Percentiles rank a stretch among this genome's conserved stretches.
These are phyloP conservation scores for Nidula microcarpa DNA, from an alignment of 768 basidiomycete genomes.

Conservation along the genomic window DNA sequence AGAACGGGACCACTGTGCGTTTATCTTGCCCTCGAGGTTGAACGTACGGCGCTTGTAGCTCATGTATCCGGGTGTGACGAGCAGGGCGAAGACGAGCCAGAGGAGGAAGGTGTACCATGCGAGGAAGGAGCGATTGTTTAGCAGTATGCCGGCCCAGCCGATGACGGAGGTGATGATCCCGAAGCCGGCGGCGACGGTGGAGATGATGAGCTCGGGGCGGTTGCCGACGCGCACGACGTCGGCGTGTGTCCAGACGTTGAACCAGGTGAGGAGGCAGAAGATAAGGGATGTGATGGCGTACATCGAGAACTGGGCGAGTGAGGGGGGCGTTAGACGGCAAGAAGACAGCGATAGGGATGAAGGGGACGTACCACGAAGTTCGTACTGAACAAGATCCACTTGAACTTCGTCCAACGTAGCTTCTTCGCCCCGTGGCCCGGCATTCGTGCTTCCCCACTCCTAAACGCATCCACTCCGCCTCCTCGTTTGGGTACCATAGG, in stretches of 20 bases:
- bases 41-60: slow-evolving; percentile 73
- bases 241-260: slow-evolving; percentile 66
- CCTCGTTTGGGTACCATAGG: slow-evolving; percentile 52
- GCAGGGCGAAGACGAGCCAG: slow-evolving; percentile 70
- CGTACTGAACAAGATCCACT: slow-evolving; percentile 67
- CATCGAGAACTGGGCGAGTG: slow-evolving; percentile 34
- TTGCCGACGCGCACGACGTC: slow-evolving; percentile 76
- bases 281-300: slow-evolving; percentile 64
- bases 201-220: slow-evolving; percentile 61
- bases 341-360: slow-evolving; percentile 1
- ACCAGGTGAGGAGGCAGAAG: slow-evolving; percentile 71
- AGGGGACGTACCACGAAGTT: slow-evolving; percentile 41
- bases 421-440: slow-evolving; percentile 28
- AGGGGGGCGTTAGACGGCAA: background rate
- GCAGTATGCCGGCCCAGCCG: slow-evolving; percentile 77
- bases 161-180: slow-evolving; percentile 65
- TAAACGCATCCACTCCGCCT: slow-evolving; percentile 69
- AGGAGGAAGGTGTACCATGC: slow-evolving; percentile 74
- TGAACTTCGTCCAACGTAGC: slow-evolving; percentile 78
- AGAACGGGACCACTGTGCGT: slow-evolving; percentile 67
- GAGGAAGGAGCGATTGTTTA: slow-evolving; percentile 83
- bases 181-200: slow-evolving; percentile 59
- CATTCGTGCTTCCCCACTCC: slow-evolving; percentile 50
- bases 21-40: slow-evolving; percentile 81
- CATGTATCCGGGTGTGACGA: slow-evolving; percentile 74